Evolutionary conservation across 345 rosid genomes (phyloP), one percentile per base, ranked within the genome.

Genomic region (Capsella bursapastoris): DNA sequence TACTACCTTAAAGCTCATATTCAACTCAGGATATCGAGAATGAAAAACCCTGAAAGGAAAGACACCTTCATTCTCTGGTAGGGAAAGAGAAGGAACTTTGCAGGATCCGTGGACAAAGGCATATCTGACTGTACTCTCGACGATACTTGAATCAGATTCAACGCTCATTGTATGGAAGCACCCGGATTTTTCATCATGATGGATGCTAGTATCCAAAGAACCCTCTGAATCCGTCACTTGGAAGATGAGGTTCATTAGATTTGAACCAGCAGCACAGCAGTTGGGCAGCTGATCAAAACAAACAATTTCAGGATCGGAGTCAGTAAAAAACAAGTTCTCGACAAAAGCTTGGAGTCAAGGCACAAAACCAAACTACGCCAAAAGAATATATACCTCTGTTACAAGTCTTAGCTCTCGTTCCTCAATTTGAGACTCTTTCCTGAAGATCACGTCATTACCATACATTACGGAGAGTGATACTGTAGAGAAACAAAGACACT

Each of bases 91-190:
- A 29, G 87, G 75, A 55, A 90, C 66, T 57, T 71, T 82, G 77
- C 90, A 84, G 35, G 79, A 29, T 8, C 92, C 88, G 32, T 79
- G 38, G 56, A 66, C 79, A 72, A 90, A 88, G 59, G 82, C 70
- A 72, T 83, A 84, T 34, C 61, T 72, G 18, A 82, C 31, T 56
- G 49, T 43, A 52, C 70, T 78, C 41, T 66, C 83, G 12, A 16
- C 1, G 22, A 47, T 51, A 15, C 64, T 64, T 31, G 64, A 56
- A 38, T 68, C 77, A 12, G 83, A 80, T 63, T 74, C 82, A 58
- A 88, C 40, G 22, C 40, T 56, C 45, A 90, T 82, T 1, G 81
- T 82, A 81, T 86, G 90, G 66, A 48, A 80, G 18, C 68, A 74
- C 9, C 79, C 78, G 6, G 43, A 27, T 67, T 79, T 68, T 38